phyloP scores from a whole-genome alignment of 2,329 filamentous ascomycete species.

The Stemphylium vesicarium region DNA sequence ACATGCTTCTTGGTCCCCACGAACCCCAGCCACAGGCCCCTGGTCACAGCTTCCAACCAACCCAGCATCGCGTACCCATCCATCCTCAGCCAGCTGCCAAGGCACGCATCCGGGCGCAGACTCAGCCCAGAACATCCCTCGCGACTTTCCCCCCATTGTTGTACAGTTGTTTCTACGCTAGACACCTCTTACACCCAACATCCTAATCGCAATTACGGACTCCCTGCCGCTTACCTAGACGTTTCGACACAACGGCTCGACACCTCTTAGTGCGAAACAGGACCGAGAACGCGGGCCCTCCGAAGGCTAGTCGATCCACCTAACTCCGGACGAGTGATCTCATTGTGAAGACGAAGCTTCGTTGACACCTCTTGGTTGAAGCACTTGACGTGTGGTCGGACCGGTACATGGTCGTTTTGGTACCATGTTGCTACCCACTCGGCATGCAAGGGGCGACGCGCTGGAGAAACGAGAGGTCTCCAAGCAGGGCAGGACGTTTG shows the following conservation, averaged over 20 bases:
- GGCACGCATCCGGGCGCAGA: conserved; percentile 26
- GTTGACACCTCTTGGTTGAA: conserved; percentile 12
- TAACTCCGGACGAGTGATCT: conserved; percentile 32
- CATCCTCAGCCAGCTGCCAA: conserved; percentile 31
- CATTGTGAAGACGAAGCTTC: conserved; percentile 26
- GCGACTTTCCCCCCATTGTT: conserved; percentile 11
- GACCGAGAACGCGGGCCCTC: conserved; percentile 19
- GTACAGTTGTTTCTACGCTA: conserved; percentile 1
- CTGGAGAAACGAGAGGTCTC: conserved; percentile 28
- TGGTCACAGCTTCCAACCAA: conserved; percentile 20
- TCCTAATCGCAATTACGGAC: conserved; percentile 12
- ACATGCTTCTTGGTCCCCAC: conserved; percentile 3
- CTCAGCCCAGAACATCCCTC: conserved; percentile 23
- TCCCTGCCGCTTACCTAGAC: conserved; percentile 1
- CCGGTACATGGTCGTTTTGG: conserved; percentile 6
- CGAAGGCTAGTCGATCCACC: conserved; percentile 28
- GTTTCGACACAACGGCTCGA: conserved; percentile 18
- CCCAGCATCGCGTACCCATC: conserved; percentile 25
- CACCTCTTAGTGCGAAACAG: conserved; percentile 24
- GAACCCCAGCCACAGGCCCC: conserved; percentile 26
- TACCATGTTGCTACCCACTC: conserved; percentile 39
- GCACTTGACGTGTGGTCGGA: conserved; percentile 14
- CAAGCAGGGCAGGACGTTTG: conserved; percentile 31
- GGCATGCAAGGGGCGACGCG: conserved; percentile 26
- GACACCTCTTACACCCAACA: conserved; percentile 1